Percentiles rank a stretch among this genome's conserved stretches.
These are phyloP conservation scores for Trichophyton simii DNA, from an alignment of 2,329 filamentous ascomycete species.

Conservation along the genomic window DNA sequence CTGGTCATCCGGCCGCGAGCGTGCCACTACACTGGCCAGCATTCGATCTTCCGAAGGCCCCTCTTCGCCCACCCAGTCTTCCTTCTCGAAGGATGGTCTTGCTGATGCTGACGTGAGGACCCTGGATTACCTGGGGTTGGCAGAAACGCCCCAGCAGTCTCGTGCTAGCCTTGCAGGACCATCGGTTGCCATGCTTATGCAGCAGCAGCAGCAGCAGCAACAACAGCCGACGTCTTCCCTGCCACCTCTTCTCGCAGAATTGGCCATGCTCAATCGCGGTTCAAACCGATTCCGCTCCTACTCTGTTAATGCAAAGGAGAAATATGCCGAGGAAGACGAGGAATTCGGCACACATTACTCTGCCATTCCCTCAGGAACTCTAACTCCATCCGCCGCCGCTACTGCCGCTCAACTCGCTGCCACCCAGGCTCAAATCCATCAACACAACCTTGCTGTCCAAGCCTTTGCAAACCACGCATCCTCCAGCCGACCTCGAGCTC, in stretches of 20 bases:
- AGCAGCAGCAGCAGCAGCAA: slow-evolving; percentile 41
- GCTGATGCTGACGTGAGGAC: slow-evolving; percentile 85
- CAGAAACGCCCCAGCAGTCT: slow-evolving; percentile 76
- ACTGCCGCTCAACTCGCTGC: slow-evolving; percentile 46
- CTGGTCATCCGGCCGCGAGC: slow-evolving; percentile 69
- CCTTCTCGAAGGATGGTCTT: slow-evolving; percentile 72
- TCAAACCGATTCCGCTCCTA: slow-evolving; percentile 88
- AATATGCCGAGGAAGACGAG: slow-evolving; percentile 81
- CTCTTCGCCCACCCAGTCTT: slow-evolving; percentile 73
- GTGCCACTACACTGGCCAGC: slow-evolving; percentile 79
- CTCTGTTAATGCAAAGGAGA: slow-evolving; percentile 96
- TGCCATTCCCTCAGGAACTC: slow-evolving; percentile 44
- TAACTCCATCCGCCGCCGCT: slow-evolving; percentile 47
- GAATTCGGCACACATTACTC: slow-evolving; percentile 54
- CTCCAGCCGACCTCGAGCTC: slow-evolving; percentile 69
- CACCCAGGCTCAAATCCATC: slow-evolving; percentile 60
- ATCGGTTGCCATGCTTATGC: slow-evolving; percentile 37
- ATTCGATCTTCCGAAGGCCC: slow-evolving; percentile 78
- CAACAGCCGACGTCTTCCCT: slow-evolving; percentile 33
- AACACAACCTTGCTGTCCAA: slow-evolving; percentile 86
- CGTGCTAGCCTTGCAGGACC: slow-evolving; percentile 59
- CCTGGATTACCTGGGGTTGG: slow-evolving; percentile 86
- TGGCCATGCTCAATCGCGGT: slow-evolving; percentile 63
- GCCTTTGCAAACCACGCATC: slow-evolving; percentile 78
- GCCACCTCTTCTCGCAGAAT: slow-evolving; percentile 57